Evolutionary conservation across 768 basidiomycete genomes (phyloP), one percentile per base, ranked within the genome.

Genomic region (Thelephora ganbajun): DNA sequence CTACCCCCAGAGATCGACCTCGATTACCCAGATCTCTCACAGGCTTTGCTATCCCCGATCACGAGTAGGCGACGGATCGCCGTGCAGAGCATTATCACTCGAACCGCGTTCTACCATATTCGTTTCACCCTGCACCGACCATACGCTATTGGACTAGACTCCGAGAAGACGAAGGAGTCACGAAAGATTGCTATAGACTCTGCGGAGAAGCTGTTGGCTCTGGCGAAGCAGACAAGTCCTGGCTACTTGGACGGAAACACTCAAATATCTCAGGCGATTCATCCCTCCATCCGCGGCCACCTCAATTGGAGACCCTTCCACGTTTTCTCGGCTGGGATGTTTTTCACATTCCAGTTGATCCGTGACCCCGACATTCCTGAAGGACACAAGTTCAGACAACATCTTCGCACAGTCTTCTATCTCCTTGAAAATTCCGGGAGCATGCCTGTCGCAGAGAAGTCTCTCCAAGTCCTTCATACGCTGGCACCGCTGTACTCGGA

Each of bases 301-400:
- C 79, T 89, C 74, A 79, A 77, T 54, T 86, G 83, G 79, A 80
- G 80, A 3, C 83, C 85, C 0, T 84, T 83, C 65, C 85, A 90
- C 57, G 77, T 81, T 54, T 89, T 89, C 67, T 80, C 80, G 43
- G 84, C 87, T 16, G 83, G 83, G 44, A 87, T 89, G 80, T 89
- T 89, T 65, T 87, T 89, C 72, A 83, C 83, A n/a, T 88, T 88
- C 66, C 85, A 89, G 56, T 72, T 89, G 44, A 80, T 88, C 56
- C 74, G 79, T 33, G 80, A 84, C 55, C 81, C 84, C 45, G 83
- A 83, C 51, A 84, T 86, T 53, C 80, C 82, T 41, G 85, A 82
- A 20, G 83, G 83, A 37, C 75, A 74, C 23, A 68, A 85, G 33
- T 87, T 87, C 66, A 80, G 85, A 16, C 73, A 74, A 33, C 83